Evolutionary conservation across 2,329 filamentous ascomycete genomes (phyloP).

Genomic region (Camillea tinctor): DNA sequence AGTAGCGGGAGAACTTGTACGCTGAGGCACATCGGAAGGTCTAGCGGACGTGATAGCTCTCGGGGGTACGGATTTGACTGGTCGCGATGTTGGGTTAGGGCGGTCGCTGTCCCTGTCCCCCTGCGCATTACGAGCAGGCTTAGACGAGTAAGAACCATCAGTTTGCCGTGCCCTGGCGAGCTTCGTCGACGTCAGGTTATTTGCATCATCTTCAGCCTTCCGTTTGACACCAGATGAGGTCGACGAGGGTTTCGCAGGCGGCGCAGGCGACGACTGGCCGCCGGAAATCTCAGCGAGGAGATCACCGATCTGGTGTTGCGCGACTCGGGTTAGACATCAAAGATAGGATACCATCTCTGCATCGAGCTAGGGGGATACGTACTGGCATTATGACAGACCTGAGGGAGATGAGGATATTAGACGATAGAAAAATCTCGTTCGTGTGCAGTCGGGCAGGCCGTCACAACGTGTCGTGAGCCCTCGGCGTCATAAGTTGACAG

Average conservation of each 20-base stretch:
- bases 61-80: conserved; percentile 22
- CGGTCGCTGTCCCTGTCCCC: conserved; percentile 23
- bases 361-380: conserved; percentile 18
- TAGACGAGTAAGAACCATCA: conserved; percentile 29
- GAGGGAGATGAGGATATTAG: conserved; percentile 5
- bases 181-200: conserved; percentile 24
- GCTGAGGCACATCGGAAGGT: conserved; percentile 30
- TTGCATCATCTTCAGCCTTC: conserved; percentile 53
- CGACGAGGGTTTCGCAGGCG: conserved; percentile 27
- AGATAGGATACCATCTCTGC: conserved; percentile 1
- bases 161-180: conserved; percentile 27
- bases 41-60: conserved; percentile 22
- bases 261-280: conserved; percentile 42
- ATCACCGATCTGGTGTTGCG: conserved; percentile 49
- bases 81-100: conserved; percentile 20
- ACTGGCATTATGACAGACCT: conserved; percentile 37
- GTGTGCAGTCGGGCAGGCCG: conserved; percentile 19
- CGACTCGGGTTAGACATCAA: conserved; percentile 16
- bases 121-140: conserved; percentile 25
- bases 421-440: conserved; percentile 13
- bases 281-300: conserved; percentile 63
- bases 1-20: conserved; percentile 23
- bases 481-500: conserved; percentile 30
- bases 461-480: conserved; percentile 22
- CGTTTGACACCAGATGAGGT: conserved; percentile 47